Conservation (phyloP, 2,329 filamentous ascomycete genomes). For the Trichoderma breve region DNA sequence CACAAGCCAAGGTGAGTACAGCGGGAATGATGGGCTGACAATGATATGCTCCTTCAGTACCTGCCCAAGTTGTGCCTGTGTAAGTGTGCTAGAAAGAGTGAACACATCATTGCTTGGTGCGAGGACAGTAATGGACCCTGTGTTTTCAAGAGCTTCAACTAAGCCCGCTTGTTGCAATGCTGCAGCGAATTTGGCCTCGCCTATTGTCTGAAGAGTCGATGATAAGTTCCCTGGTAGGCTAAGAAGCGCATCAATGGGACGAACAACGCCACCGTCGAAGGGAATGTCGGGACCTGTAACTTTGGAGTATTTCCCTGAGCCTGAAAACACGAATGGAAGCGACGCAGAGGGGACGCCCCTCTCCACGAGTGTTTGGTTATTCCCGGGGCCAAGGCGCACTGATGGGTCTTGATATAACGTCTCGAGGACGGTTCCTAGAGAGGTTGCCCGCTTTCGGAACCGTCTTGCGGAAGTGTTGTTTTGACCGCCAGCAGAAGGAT, state of each 20-base stretch:
- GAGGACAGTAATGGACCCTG: neutral
- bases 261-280: neutral
- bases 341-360: neutral
- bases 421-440: neutral
- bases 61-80: neutral
- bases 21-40: neutral
- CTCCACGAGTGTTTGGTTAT: neutral
- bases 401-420: neutral
- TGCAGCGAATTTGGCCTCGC: neutral
- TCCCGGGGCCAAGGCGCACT: neutral
- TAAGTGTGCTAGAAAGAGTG: neutral
- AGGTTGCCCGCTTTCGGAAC: neutral
- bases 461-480: neutral
- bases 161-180: neutral
- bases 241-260: neutral
- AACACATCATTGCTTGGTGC: neutral
- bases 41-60: neutral
- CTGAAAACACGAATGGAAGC: neutral
- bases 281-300: neutral
- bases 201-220: neutral
- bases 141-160: neutral
- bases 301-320: neutral
- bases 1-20: neutral
- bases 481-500: neutral
- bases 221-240: neutral